phyloP scores from a whole-genome alignment of 192 early-diverging fungal species.

The Coemansia biformis region DNA sequence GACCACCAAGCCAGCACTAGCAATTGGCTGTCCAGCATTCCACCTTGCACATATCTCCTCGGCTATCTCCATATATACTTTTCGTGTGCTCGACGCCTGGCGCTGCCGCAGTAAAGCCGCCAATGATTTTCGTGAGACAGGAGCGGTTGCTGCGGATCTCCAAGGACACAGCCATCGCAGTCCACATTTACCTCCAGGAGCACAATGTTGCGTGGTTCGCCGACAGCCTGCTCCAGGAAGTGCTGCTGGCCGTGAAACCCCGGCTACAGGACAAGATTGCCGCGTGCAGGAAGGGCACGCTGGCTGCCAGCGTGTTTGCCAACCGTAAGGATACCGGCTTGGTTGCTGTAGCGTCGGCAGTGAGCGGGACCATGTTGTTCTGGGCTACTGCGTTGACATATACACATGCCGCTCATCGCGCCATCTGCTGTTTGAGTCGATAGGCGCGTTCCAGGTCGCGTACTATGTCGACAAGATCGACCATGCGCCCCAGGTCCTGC shows the following conservation, averaged over 20 bases:
- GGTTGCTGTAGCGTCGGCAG: neutral
- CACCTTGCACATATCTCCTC: no score
- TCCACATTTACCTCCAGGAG: conserved; percentile 37
- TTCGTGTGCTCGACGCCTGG: no score
- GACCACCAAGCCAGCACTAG: no score
- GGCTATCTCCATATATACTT: no score
- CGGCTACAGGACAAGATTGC: conserved; percentile 18
- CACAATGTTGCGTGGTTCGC: conserved; percentile 37
- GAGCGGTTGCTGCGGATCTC: conserved; percentile 39
- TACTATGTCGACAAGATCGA: conserved; percentile 32
- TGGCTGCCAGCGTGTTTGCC: conserved; percentile 18
- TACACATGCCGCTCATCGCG: no score
- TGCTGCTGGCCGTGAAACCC: conserved; percentile 35
- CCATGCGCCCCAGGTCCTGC: conserved; percentile 10
- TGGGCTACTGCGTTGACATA: no score
- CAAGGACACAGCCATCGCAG: conserved; percentile 7
- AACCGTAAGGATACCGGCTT: conserved; percentile 15
- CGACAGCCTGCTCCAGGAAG: conserved; percentile 38
- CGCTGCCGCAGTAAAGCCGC: no score
- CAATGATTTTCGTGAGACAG: conserved; percentile 37
- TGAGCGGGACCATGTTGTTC: neutral
- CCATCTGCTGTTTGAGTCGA: neutral
- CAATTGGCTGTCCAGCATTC: no score
- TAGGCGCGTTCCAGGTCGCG: conserved; percentile 39
- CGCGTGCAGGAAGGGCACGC: conserved; percentile 13